A percentile compares a stretch with the other conserved stretches of the same genome.
Evolutionary conservation across 225 moss, liverwort and hornwort genomes (phyloP).

Genomic region (Anthoceros angustus): DNA sequence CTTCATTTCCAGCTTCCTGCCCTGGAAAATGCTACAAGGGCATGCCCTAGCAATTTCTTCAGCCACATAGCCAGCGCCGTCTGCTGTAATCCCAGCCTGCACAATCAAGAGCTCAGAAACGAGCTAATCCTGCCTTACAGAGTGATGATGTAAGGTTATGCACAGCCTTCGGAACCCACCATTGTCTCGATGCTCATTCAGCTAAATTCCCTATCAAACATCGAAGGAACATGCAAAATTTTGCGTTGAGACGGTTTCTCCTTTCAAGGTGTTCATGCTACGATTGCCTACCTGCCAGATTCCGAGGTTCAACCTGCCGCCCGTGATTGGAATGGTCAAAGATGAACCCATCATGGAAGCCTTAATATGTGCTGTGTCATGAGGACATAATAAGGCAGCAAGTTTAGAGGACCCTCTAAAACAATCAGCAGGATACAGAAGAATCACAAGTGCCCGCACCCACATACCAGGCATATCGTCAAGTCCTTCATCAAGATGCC

Average conservation of each 20-base stretch:
- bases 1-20: too few species aligned
- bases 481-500: constrained; percentile 87
- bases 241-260: background rate
- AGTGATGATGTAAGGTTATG: constrained; percentile 76
- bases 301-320: constrained; percentile 75
- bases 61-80: too few species aligned
- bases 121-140: too few species aligned
- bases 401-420: too few species aligned
- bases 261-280: background rate
- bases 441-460: too few species aligned
- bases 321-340: constrained; percentile 66
- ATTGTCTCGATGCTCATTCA: constrained; percentile 97
- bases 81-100: too few species aligned
- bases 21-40: too few species aligned
- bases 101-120: too few species aligned
- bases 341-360: constrained; percentile 98
- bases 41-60: too few species aligned
- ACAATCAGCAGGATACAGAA: too few species aligned
- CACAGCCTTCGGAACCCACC: constrained; percentile 75
- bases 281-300: constrained; percentile 69
- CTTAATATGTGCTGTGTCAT: constrained; percentile 69
- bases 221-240: background rate
- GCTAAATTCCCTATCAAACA: constrained; percentile 65
- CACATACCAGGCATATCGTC: constrained; percentile 93
- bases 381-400: too few species aligned